Conservation (phyloP, 1,284 basidiomycete species). For the Thecaphora thlaspeos region DNA sequence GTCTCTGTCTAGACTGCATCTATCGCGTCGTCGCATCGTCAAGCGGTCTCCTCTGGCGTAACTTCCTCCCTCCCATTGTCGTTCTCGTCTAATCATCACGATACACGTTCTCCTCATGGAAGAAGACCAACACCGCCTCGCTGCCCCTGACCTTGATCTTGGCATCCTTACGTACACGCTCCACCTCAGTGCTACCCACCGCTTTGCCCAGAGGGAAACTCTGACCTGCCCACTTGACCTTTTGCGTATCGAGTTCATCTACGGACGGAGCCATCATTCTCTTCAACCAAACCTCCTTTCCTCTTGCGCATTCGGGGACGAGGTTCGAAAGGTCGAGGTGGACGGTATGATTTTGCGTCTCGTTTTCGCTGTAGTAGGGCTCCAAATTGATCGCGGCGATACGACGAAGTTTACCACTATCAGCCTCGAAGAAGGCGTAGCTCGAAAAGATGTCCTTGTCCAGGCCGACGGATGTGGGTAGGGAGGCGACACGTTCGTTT, state of each 20-base stretch:
- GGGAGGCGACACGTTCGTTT: not conserved
- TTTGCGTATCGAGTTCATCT: conserved; percentile 3
- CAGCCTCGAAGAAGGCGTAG: conserved; percentile 5
- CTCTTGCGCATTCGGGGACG: not conserved
- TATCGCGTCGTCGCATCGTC: no score
- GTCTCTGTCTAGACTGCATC: no score
- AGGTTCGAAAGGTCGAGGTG: not conserved
- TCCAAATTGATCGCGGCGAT: conserved; percentile 6
- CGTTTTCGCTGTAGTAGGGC: conserved; percentile 1
- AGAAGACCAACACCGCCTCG: conserved; percentile 6
- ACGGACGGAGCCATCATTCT: conserved; percentile 5
- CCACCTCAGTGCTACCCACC: conserved; percentile 1
- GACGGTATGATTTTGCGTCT: not conserved
- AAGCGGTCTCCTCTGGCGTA: no score
- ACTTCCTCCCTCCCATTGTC: no score
- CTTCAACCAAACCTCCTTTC: not conserved
- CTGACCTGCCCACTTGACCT: conserved; percentile 9
- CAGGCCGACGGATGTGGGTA: not conserved
- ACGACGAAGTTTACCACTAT: not conserved
- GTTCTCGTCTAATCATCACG: no score
- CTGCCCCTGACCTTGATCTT: conserved; percentile 3
- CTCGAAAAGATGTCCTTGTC: not conserved
- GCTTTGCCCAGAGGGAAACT: conserved; percentile 4
- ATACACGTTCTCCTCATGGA: conserved; percentile 1
- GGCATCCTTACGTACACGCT: not conserved